Evolutionary conservation across 1,284 basidiomycete genomes (phyloP).

Genomic region (Pterula multifida): DNA sequence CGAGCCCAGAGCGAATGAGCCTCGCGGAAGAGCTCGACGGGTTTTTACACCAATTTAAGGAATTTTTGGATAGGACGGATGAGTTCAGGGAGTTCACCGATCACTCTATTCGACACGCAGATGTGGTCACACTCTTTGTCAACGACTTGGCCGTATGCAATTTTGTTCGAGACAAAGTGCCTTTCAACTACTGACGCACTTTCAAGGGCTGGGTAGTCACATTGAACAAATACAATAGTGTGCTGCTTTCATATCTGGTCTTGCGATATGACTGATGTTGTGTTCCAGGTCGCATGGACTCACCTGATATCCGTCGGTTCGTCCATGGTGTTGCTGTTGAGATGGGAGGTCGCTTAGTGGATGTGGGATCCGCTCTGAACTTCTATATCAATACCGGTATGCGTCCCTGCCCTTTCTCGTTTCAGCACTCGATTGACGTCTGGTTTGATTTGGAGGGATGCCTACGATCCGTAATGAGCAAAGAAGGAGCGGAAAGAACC

Average conservation of each 20-base stretch:
- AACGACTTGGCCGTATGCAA: not conserved
- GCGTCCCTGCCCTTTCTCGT: not conserved
- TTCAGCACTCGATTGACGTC: not conserved
- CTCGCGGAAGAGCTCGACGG: not conserved
- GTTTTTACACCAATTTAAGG: not conserved
- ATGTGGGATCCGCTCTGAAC: not conserved
- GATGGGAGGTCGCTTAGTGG: not conserved
- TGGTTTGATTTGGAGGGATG: constrained; percentile 25
- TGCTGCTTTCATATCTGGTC: no score
- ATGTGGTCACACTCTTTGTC: not conserved
- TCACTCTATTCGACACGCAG: not conserved
- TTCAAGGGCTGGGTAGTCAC: not conserved
- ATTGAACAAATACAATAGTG: not conserved
- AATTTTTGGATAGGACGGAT: not conserved
- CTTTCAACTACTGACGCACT: not conserved
- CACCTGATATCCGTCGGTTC: not conserved
- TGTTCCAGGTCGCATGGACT: not conserved
- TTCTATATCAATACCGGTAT: not conserved
- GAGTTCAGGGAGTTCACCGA: not conserved
- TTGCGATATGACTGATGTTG: not conserved
- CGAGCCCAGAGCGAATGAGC: not conserved
- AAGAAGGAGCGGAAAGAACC: constrained; percentile 36
- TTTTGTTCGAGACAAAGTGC: not conserved
- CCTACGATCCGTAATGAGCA: constrained; percentile 51
- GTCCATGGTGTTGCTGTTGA: not conserved